Base-by-base conservation (phyloP, 2,329 filamentous ascomycete genomes). In the Cytospora schulzeri region DNA sequence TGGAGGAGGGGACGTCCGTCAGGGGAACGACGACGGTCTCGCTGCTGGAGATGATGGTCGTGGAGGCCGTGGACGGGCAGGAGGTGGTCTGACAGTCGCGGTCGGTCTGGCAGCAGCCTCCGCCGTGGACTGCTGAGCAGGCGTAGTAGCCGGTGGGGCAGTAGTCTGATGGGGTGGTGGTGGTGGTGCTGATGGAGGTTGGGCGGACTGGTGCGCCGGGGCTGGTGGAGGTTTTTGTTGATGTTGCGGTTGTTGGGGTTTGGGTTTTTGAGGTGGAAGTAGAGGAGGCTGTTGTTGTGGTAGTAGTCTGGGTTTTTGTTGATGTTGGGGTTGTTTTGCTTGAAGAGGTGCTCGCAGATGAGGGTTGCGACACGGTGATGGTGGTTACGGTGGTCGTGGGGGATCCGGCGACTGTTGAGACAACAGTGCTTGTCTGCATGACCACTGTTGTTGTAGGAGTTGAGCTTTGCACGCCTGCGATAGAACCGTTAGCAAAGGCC, bases 101-200 rank as follows among this genome's bases (percentile, higher is more conserved):
- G 2, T 92, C 93, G 0, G 92, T 93, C 64, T 91, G 90, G 78
- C 94, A 98, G 79, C 94, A 98, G 2, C 85, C 85, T 24, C 92
- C 92, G 17, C 91, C 92, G 65, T 93, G 92, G 66, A 88, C 88
- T 2, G 94, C 94, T 2, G 89, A 86, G 76, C 94, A 98, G 58
- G 92, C 89, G 76, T 98, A 98, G 80, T 93, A 98, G 2, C 93
- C 93, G 0, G 89, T 93, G 0, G 94, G 94, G 71, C 94, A 98
- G 70, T 83, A 80, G 35, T 76, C 76, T 19, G 74, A 69, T 1
- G 79, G 73, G 15, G 80, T 75, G 6, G 76, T 76, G 7, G 75
- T 74, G 8, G 73, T 69, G 6, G 76, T 76, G 64, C 72, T 69
- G 63, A 73, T 68, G 54, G 56, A 71, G 15, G 79, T 83, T 3